Conservation (phyloP, 1,284 basidiomycete species). For the Sanghuangporus weigelae region DNA sequence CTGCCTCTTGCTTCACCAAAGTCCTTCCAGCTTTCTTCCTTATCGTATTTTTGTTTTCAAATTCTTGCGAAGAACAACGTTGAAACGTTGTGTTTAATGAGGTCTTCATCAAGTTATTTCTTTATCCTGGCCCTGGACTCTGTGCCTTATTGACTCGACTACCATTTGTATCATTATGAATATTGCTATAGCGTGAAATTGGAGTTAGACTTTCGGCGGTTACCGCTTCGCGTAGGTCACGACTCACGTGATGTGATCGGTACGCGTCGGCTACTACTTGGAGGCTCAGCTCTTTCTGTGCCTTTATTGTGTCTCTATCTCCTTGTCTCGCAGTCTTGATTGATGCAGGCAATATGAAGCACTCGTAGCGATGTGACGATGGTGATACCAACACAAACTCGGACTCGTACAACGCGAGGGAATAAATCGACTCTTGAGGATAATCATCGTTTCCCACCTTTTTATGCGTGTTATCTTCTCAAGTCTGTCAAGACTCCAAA, state of each 20-base stretch:
- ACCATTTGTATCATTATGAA: background rate
- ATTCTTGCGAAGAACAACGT: background rate
- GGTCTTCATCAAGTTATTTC: background rate
- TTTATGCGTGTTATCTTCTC: slow-evolving; percentile 88
- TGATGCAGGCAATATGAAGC: background rate
- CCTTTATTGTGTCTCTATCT: background rate
- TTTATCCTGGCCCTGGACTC: background rate
- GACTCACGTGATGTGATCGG: background rate
- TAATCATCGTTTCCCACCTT: slow-evolving; percentile 63
- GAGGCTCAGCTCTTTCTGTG: background rate
- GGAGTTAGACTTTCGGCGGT: background rate
- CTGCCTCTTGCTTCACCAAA: too few relatives aligned
- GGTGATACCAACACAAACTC: background rate
- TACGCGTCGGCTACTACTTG: background rate
- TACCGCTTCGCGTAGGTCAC: background rate
- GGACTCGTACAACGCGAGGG: background rate
- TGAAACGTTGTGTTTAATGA: background rate
- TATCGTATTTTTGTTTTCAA: background rate
- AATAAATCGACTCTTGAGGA: slow-evolving; percentile 32
- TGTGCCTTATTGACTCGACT: background rate
- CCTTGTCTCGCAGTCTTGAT: background rate
- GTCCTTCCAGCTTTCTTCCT: background rate
- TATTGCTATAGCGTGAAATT: background rate
- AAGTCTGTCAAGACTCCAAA: slow-evolving; percentile 56
- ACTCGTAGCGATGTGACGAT: background rate